phyloP scores from a whole-genome alignment of 495 filamentous ascomycete genomes.

The Lasiosphaeris hirsuta region DNA sequence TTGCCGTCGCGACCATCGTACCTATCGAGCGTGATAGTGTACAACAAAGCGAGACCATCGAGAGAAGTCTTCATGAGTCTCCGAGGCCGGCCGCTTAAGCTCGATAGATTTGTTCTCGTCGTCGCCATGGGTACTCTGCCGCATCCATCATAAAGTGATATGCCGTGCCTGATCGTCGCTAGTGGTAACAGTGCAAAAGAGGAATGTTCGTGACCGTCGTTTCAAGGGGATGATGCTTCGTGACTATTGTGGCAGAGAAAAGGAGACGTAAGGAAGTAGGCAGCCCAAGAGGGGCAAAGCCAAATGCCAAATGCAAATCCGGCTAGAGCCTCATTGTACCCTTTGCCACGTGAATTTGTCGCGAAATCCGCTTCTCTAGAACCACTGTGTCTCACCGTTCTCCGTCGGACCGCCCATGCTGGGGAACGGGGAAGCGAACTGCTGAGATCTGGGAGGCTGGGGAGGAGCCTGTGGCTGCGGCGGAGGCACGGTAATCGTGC shows the following conservation, averaged over 20 bases:
- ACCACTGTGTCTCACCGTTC: slow-evolving; percentile 28
- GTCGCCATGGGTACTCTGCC: slow-evolving; percentile 19
- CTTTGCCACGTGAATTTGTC: slow-evolving; percentile 24
- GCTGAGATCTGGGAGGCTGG: slow-evolving; percentile 24
- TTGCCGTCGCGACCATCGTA: slow-evolving; percentile 18
- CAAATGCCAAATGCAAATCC: slow-evolving; percentile 22
- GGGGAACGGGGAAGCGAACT: slow-evolving; percentile 19
- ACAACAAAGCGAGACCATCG: slow-evolving; percentile 32
- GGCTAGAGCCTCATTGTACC: slow-evolving; percentile 30
- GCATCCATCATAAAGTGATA: slow-evolving; percentile 23
- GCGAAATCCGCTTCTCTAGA: slow-evolving; percentile 16
- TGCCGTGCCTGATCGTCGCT: slow-evolving; percentile 31
- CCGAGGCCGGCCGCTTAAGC: slow-evolving; percentile 17
- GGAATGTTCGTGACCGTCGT: slow-evolving; percentile 32
- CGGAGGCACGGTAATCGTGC: slow-evolving; percentile 25
- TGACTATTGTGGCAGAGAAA: slow-evolving; percentile 32
- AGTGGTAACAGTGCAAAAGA: slow-evolving; percentile 29
- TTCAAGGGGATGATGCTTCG: slow-evolving; percentile 26
- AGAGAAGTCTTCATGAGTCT: slow-evolving; percentile 13
- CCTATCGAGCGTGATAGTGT: slow-evolving; percentile 35
- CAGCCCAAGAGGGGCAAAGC: slow-evolving; percentile 27
- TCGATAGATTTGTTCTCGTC: slow-evolving; percentile 22
- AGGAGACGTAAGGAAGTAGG: slow-evolving; percentile 27
- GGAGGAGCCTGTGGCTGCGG: slow-evolving; percentile 22
- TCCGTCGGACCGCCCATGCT: slow-evolving; percentile 13